phyloP scores from a whole-genome alignment of 73 alveolate genomes.

The Tetrahymena malaccensis region DNA sequence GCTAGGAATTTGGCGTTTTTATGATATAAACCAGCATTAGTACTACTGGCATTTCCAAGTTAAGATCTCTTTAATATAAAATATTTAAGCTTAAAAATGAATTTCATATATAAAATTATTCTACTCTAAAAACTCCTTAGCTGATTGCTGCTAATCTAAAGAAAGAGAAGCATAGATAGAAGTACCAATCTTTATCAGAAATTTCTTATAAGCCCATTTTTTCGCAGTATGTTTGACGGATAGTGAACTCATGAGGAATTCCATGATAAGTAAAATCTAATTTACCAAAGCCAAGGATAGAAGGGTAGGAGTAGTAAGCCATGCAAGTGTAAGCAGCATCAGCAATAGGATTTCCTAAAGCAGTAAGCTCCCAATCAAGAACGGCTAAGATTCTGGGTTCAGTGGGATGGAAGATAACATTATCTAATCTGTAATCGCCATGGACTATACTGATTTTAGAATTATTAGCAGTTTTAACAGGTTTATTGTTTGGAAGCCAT shows the following conservation, averaged over 20 bases:
- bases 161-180: conserved; percentile 20
- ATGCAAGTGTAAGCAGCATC: conserved; percentile 22
- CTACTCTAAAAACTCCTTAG: conserved; percentile 26
- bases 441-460: conserved; percentile 26
- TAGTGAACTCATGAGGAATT: neutral
- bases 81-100: neutral
- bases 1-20: neutral
- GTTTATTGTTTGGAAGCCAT: conserved; percentile 26
- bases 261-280: neutral
- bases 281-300: neutral
- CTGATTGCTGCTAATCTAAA: conserved; percentile 38
- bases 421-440: conserved; percentile 44
- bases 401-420: conserved; percentile 38
- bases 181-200: conserved; percentile 7
- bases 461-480: conserved; percentile 2
- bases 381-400: conserved; percentile 37
- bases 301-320: neutral
- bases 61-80: neutral
- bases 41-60: neutral
- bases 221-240: neutral
- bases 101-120: too few species aligned
- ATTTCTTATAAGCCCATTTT: neutral
- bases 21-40: neutral
- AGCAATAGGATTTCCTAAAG: conserved; percentile 40
- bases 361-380: conserved; percentile 46